Evolutionary conservation across 305 asterid genomes (phyloP).

Genomic region (Plantago coronopus): DNA sequence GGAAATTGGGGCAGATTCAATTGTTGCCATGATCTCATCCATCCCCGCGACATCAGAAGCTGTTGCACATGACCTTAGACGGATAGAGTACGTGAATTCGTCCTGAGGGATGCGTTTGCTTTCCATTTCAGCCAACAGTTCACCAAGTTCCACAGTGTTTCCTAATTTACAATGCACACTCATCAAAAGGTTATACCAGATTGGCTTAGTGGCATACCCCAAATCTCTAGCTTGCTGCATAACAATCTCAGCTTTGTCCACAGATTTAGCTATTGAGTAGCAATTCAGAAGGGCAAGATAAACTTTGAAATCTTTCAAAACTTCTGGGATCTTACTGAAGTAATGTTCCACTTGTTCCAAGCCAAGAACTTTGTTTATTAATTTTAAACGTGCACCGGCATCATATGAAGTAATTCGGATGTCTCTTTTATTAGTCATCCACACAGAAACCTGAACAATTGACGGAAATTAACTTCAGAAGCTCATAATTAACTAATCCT

Average conservation of each 20-base stretch:
- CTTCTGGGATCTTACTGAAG: conserved; percentile 41
- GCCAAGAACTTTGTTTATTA: conserved; percentile 48
- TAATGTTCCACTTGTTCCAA: conserved; percentile 49
- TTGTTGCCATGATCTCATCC: conserved; percentile 37
- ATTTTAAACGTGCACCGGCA: conserved; percentile 39
- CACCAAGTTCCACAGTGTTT: conserved; percentile 29
- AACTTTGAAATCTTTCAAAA: conserved; percentile 26
- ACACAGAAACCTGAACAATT: conserved; percentile 49
- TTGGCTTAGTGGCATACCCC: conserved; percentile 43
- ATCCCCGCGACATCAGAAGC: conserved; percentile 46
- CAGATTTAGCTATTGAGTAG: conserved; percentile 41
- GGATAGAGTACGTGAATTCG: conserved; percentile 36
- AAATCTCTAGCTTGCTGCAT: conserved; percentile 57
- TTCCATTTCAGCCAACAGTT: conserved; percentile 55
- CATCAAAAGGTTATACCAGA: conserved; percentile 68
- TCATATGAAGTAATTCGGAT: conserved; percentile 33
- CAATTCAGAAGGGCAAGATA: conserved; percentile 59
- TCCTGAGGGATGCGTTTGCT: conserved; percentile 40
- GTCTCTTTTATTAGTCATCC: conserved; percentile 58
- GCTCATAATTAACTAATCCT: too few relatives aligned
- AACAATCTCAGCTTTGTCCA: conserved; percentile 57
- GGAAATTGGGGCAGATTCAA: conserved; percentile 37
- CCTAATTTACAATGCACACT: conserved; percentile 41
- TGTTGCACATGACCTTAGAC: conserved; percentile 42
- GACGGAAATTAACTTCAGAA: too few relatives aligned